These are phyloP conservation scores for Venturiaceae sp. DNA, from an alignment of 2,329 filamentous ascomycete species.

Conservation along the genomic window DNA sequence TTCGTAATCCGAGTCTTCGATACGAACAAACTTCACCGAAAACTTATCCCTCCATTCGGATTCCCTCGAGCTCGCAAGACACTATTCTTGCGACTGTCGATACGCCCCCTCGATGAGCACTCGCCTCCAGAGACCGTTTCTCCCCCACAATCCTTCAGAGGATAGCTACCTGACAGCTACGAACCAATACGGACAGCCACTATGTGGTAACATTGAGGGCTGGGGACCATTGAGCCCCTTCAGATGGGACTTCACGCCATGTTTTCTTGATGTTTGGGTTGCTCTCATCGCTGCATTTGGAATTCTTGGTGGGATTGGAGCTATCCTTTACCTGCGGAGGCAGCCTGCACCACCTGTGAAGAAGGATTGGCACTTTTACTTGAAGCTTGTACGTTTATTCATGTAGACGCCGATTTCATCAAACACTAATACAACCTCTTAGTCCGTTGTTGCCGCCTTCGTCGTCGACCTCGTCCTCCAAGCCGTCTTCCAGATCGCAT, in stretches of 20 bases:
- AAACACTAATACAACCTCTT: slow-evolving; percentile 8
- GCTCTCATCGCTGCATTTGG: slow-evolving; percentile 70
- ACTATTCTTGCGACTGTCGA: background rate
- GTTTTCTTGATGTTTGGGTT: slow-evolving; percentile 91
- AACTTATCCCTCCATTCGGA: background rate
- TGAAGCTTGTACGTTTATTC: slow-evolving; percentile 63
- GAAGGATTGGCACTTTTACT: slow-evolving; percentile 89
- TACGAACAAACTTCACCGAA: background rate
- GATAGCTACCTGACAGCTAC: slow-evolving; percentile 3
- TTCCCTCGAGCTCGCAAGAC: background rate
- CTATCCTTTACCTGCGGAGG: slow-evolving; percentile 66
- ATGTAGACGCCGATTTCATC: background rate
- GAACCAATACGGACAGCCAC: slow-evolving; percentile 42
- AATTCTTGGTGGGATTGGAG: slow-evolving; percentile 63
- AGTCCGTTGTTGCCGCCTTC: slow-evolving; percentile 58
- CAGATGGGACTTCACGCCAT: slow-evolving; percentile 92
- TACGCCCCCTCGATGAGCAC: background rate
- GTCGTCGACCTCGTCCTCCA: slow-evolving; percentile 61
- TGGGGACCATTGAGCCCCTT: slow-evolving; percentile 88
- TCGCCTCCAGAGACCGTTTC: background rate
- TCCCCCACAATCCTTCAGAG: background rate
- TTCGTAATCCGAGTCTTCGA: background rate
- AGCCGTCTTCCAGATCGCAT: slow-evolving; percentile 64
- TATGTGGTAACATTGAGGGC: slow-evolving; percentile 84
- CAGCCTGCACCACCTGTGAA: slow-evolving; percentile 56